Conservation (phyloP, 306 rosid species). For the Chamaecrista fasciculata region DNA sequence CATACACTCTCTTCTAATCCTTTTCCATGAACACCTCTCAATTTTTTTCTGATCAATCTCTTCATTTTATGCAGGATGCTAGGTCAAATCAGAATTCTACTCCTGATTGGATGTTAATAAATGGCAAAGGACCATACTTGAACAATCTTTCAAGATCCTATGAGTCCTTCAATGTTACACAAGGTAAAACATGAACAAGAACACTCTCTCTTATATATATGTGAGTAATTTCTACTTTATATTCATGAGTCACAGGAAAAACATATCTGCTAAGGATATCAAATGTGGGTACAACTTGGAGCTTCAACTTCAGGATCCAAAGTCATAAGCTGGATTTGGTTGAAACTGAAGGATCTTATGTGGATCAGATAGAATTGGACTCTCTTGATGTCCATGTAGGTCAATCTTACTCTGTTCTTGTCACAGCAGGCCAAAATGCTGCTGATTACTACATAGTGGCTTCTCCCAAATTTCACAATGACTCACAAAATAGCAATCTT, state of each 20-base stretch:
- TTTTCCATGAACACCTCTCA: background rate
- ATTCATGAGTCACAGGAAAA: slow-evolving; percentile 51
- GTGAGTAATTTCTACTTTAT: background rate
- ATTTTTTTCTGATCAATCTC: background rate
- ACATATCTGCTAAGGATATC: slow-evolving; percentile 80
- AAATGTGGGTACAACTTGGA: slow-evolving; percentile 69
- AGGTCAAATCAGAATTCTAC: slow-evolving; percentile 25
- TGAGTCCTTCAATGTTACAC: slow-evolving; percentile 62
- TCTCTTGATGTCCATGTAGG: slow-evolving; percentile 92
- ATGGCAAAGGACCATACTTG: slow-evolving; percentile 62
- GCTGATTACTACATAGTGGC: slow-evolving; percentile 77
- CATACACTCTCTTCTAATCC: background rate
- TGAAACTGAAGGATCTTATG: slow-evolving; percentile 90
- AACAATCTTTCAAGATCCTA: slow-evolving; percentile 32
- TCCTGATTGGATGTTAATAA: slow-evolving; percentile 63
- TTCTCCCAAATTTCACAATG: slow-evolving; percentile 50
- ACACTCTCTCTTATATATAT: background rate
- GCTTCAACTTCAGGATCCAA: slow-evolving; percentile 82
- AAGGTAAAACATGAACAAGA: slow-evolving; percentile 44
- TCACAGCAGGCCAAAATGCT: slow-evolving; percentile 60
- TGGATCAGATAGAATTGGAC: slow-evolving; percentile 51
- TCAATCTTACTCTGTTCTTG: slow-evolving; percentile 81
- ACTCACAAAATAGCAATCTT: slow-evolving; percentile 28
- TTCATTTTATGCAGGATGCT: slow-evolving; percentile 36
- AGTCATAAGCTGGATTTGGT: slow-evolving; percentile 63